These are phyloP conservation scores for Pseudomonodictys pantanalensis DNA, from an alignment of 495 filamentous ascomycete species.

Conservation along the genomic window DNA sequence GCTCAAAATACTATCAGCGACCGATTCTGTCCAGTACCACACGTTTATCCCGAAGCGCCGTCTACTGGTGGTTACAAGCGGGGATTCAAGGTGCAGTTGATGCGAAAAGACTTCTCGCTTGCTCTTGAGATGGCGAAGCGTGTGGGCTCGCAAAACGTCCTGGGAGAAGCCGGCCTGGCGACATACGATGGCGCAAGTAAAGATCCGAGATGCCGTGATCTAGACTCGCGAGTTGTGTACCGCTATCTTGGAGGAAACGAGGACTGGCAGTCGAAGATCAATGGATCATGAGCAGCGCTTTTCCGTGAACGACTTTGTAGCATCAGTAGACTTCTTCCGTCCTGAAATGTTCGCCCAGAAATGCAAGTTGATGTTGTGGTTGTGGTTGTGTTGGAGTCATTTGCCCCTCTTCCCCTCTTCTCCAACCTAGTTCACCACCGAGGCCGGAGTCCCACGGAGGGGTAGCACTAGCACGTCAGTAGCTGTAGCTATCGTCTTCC, in stretches of 20 bases:
- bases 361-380: too few relatives aligned
- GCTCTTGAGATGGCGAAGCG: constrained; percentile 49
- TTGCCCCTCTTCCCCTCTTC: background rate
- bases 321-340: too few relatives aligned
- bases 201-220: constrained; percentile 46
- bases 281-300: constrained; percentile 1
- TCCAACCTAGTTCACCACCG: background rate
- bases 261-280: constrained; percentile 43
- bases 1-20: constrained; percentile 53
- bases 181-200: constrained; percentile 49
- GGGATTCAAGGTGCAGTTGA: constrained; percentile 54
- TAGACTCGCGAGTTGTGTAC: constrained; percentile 56
- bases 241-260: constrained; percentile 51
- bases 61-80: constrained; percentile 48
- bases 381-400: too few relatives aligned
- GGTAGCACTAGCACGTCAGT: constrained; percentile 2
- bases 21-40: constrained; percentile 51
- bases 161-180: constrained; percentile 45
- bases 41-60: constrained; percentile 50
- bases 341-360: too few relatives aligned
- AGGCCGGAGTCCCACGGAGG: constrained; percentile 19
- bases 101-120: constrained; percentile 54
- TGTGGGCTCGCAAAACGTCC: constrained; percentile 44
- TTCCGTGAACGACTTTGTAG: background rate
- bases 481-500: too few relatives aligned